These are phyloP conservation scores for Chlorella sp. DNA, from an alignment of 139 green algal species.

Conservation along the genomic window DNA sequence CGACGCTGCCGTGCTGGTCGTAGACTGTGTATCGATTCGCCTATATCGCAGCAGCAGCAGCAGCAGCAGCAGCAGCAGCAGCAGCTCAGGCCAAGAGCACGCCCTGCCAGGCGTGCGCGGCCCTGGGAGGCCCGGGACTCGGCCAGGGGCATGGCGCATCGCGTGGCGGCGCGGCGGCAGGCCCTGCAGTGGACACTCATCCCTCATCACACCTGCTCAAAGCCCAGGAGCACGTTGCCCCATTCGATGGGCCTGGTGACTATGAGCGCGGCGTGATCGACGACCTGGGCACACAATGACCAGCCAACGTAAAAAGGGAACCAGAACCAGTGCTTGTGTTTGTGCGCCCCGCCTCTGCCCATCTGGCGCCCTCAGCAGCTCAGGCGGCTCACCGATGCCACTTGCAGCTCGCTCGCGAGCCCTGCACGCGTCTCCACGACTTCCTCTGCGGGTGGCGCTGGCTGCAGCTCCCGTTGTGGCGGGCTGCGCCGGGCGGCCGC, in stretches of 20 bases:
- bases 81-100: too few species aligned
- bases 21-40: conserved; percentile 68
- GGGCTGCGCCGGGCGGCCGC: too few species aligned
- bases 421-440: background rate
- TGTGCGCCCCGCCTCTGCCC: too few species aligned
- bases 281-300: too few species aligned
- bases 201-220: too few species aligned
- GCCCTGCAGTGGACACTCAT: too few species aligned
- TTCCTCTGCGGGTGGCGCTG: too few species aligned
- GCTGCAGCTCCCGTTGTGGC: too few species aligned
- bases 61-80: background rate
- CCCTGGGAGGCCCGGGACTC: background rate
- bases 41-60: background rate
- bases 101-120: background rate
- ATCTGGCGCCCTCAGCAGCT: too few species aligned
- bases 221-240: conserved; percentile 87
- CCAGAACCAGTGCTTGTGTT: too few species aligned
- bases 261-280: conserved; percentile 70
- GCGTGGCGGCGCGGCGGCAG: conserved; percentile 4
- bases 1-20: conserved; percentile 59
- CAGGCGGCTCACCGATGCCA: too few species aligned
- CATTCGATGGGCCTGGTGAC: conserved; percentile 77
- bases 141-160: background rate
- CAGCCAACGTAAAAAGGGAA: too few species aligned
- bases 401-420: conserved; percentile 4